These are phyloP conservation scores for Rhodofomes roseus DNA, from an alignment of 1,284 basidiomycete genomes.

Conservation along the genomic window DNA sequence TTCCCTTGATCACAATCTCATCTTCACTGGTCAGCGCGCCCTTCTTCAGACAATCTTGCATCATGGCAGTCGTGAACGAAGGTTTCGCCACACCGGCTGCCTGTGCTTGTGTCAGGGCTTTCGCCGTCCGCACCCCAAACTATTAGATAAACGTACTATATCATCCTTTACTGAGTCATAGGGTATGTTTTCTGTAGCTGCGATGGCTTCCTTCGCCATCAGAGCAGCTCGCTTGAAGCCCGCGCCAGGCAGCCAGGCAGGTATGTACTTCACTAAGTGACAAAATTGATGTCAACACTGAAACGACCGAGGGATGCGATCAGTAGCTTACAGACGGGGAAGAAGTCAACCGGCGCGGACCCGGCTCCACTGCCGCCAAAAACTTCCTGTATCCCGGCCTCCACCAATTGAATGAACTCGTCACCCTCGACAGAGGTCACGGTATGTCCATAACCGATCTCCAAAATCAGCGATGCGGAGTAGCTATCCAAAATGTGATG, in stretches of 20 bases:
- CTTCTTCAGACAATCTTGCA: conserved; percentile 36
- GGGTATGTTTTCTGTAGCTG: conserved; percentile 19
- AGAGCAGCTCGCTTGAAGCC: neutral
- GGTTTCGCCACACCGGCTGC: conserved; percentile 43
- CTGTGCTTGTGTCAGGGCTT: neutral
- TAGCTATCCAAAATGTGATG: conserved; percentile 6
- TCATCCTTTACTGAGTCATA: conserved; percentile 23
- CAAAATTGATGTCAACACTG: too few species aligned
- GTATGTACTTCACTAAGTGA: neutral
- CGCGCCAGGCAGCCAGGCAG: conserved; percentile 1
- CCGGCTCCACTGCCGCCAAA: conserved; percentile 20
- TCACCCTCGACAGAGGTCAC: conserved; percentile 18
- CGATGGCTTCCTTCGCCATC: neutral
- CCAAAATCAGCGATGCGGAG: conserved; percentile 17
- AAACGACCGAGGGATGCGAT: neutral
- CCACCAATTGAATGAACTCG: conserved; percentile 16
- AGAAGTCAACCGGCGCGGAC: conserved; percentile 25
- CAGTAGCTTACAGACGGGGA: conserved; percentile 15
- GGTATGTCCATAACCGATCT: conserved; percentile 23
- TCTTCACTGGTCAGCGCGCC: neutral
- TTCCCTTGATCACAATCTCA: conserved; percentile 55
- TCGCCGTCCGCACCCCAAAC: neutral
- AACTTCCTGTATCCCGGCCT: conserved; percentile 16
- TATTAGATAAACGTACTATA: conserved; percentile 15
- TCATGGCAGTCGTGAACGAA: conserved; percentile 38